Percentiles rank a stretch among this genome's conserved stretches.
Evolutionary conservation across 2,329 filamentous ascomycete genomes (phyloP).

Genomic region (Paraphaeosphaeria minitans): DNA sequence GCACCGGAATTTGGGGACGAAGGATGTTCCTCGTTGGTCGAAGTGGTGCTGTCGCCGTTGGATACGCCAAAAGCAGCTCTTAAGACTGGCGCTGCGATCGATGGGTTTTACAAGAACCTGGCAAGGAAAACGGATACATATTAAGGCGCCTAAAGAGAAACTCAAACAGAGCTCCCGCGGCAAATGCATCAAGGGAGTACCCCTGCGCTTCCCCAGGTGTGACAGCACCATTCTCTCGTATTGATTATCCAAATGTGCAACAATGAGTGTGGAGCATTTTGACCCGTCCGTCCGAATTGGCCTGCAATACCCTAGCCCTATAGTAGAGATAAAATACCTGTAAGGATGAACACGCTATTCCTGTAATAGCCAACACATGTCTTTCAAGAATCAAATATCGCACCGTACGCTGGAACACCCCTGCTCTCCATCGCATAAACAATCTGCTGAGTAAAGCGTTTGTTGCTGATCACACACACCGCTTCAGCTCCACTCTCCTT

Average conservation of each 20-base stretch:
- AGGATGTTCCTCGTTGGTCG: too few species aligned
- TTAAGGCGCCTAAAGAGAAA: too few species aligned
- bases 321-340: neutral
- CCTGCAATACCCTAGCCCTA: neutral
- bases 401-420: conserved; percentile 71
- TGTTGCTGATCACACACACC: conserved; percentile 76
- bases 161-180: too few species aligned
- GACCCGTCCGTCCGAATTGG: neutral
- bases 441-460: conserved; percentile 69
- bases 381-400: conserved; percentile 70
- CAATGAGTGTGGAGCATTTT: neutral
- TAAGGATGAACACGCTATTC: neutral
- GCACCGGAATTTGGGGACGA: too few species aligned
- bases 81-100: too few species aligned
- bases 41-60: too few species aligned
- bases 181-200: too few species aligned
- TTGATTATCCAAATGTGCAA: neutral
- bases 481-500: conserved; percentile 65
- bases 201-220: too few species aligned
- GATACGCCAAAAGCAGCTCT: too few species aligned
- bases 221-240: too few species aligned
- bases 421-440: conserved; percentile 72
- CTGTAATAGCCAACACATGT: neutral
- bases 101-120: too few species aligned
- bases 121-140: too few species aligned